Evolutionary conservation across 1,139 yeast genomes (phyloP), one percentile per base, ranked within the genome.

Genomic region (Candida sp.): DNA sequence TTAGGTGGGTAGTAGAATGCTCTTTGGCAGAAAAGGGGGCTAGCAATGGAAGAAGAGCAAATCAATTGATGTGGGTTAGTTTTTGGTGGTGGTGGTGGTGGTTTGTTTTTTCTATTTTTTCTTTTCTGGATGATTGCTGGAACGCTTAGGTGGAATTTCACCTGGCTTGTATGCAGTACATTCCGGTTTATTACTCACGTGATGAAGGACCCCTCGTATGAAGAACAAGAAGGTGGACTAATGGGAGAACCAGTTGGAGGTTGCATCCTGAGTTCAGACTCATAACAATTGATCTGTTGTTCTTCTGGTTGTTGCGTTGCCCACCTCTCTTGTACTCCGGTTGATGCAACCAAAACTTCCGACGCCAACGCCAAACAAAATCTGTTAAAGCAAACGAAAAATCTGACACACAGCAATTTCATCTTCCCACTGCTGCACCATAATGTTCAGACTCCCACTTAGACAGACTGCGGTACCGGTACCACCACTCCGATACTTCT

Each of bases 91-190:
- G 17, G 17, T 17, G 17, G 17, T 17, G 17, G 17, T 17, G 17
- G 17, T 17, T 17, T 17, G 17, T 30, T 30, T 30, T 30, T 28
- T 32, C 33, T 22, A 30, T 17, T 17, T 31, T n/a, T 17, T 42
- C 25, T 22, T 32, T 9, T 42, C 32, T 42, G 11, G 7, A 25
- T 22, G 44, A 31, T 42, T 42, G 44, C 44, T 42, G 43, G 25
- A 8, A 41, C 17, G 11, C 35, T 41, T 28, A 41, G 27, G 12
- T 30, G 44, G 35, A 42, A 42, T 42, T 42, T 42, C 44, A 42
- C 23, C 22, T 42, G 5, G 22, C 3, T 5, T 42, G 30, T 42
- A 32, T 42, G 37, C 44, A 42, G 44, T 22, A 42, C 44, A 38
- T 38, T 38, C 42, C 30, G 31, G 1, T 7, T 38, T 38, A 31